Percentiles rank a stretch among this genome's conserved stretches.
Conservation (phyloP, 306 rosid species). For the Vachellia pachyceras region DNA sequence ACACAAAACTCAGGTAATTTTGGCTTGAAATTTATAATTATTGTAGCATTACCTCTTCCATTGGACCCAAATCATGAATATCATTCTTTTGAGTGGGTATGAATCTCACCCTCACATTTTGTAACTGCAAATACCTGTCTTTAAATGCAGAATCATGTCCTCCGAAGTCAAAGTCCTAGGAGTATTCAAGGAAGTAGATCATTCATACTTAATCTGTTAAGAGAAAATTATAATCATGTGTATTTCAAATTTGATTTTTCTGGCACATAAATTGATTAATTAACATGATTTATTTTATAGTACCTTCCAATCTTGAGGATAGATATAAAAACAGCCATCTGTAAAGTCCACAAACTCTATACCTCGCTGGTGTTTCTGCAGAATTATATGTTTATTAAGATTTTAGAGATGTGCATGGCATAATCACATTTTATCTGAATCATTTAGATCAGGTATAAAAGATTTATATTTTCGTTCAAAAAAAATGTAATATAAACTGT, state of each 20-base stretch:
- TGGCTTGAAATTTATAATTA: not conserved
- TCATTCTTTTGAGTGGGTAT: conserved; percentile 87
- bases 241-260: not conserved
- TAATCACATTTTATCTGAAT: not conserved
- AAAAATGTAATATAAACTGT: not conserved
- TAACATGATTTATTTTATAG: conserved; percentile 9
- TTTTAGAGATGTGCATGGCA: conserved; percentile 1
- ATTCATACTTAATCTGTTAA: not conserved
- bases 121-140: conserved; percentile 78
- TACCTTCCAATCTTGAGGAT: conserved; percentile 98
- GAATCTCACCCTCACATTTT: conserved; percentile 91
- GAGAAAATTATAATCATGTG: not conserved
- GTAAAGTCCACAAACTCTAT: conserved; percentile 72
- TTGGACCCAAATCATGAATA: conserved; percentile 84
- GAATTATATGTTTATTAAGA: conserved; percentile 5
- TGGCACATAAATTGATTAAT: not conserved
- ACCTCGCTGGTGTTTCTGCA: conserved; percentile 71
- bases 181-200: not conserved
- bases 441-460: not conserved
- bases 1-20: not conserved
- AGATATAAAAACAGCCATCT: conserved; percentile 88
- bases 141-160: conserved; percentile 98
- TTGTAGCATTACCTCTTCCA: conserved; percentile 66
- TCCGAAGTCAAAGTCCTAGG: conserved; percentile 88
- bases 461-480: not conserved